These are phyloP conservation scores for Fusarium buxicola DNA, from an alignment of 2,329 filamentous ascomycete genomes.

Conservation along the genomic window DNA sequence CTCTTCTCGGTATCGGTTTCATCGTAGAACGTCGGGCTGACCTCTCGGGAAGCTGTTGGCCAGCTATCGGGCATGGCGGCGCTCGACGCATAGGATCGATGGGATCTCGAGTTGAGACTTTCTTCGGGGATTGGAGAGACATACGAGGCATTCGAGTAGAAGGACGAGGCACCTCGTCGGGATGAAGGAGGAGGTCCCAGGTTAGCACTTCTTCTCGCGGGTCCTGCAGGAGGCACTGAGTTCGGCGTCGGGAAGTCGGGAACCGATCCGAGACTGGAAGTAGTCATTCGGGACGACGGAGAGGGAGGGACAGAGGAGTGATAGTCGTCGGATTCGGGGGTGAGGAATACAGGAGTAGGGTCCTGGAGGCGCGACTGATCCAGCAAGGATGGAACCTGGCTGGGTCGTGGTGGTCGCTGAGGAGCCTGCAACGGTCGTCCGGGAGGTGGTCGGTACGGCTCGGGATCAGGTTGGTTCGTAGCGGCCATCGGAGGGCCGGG, in stretches of 20 bases:
- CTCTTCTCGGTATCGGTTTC: constrained; percentile 61
- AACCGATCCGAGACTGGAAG: constrained; percentile 66
- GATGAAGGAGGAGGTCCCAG: constrained; percentile 71
- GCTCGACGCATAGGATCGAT: constrained; percentile 77
- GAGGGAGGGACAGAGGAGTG: constrained; percentile 60
- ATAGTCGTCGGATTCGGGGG: constrained; percentile 48
- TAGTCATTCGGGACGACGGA: constrained; percentile 62
- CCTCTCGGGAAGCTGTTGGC: constrained; percentile 61
- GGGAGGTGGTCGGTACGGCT: constrained; percentile 63
- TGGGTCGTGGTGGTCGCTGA: constrained; percentile 70
- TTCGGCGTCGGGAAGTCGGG: constrained; percentile 67
- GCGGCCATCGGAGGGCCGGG: constrained; percentile 54
- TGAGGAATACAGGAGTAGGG: constrained; percentile 63
- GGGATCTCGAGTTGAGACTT: constrained; percentile 66
- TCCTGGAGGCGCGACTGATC: constrained; percentile 68
- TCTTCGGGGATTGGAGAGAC: constrained; percentile 84
- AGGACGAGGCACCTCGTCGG: constrained; percentile 70
- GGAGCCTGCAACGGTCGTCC: constrained; percentile 62
- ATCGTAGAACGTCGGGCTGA: constrained; percentile 62
- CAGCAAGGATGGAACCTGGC: constrained; percentile 68
- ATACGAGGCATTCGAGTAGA: constrained; percentile 73
- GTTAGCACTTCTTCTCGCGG: constrained; percentile 62
- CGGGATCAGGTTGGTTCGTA: constrained; percentile 47
- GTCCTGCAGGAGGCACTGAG: constrained; percentile 40
- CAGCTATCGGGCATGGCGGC: constrained; percentile 77